phyloP scores from a whole-genome alignment of 2,329 filamentous ascomycete species.

The Ophiocordyceps camponoti-rufipedis region DNA sequence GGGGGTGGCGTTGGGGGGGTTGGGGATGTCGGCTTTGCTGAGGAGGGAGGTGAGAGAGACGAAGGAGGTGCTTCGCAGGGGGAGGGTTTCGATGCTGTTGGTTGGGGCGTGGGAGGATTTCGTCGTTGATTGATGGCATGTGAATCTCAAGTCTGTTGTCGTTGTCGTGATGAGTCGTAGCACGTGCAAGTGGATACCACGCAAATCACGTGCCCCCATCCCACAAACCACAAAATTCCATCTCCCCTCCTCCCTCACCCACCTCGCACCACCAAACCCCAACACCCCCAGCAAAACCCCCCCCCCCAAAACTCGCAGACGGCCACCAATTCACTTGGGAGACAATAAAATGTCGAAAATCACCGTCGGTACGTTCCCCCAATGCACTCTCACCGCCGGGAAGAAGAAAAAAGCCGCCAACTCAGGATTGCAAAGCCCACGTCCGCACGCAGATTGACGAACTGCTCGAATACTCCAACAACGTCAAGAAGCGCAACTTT shows the following conservation, averaged over 20 bases:
- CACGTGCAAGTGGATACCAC: no score
- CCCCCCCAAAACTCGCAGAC: constrained; percentile 29
- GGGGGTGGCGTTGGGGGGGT: constrained; percentile 15
- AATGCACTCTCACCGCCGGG: no score
- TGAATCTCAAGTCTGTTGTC: no score
- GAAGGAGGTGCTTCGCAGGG: constrained; percentile 1
- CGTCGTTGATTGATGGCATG: neutral
- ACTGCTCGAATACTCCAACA: constrained; percentile 81
- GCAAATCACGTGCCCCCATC: no score
- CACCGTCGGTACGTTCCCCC: constrained; percentile 45
- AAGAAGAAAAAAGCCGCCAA: no score
- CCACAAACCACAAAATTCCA: no score
- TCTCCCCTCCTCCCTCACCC: no score
- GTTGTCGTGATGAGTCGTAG: no score
- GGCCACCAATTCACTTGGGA: constrained; percentile 51
- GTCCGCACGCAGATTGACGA: constrained; percentile 88
- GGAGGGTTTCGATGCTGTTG: constrained; percentile 12
- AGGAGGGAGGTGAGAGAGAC: constrained; percentile 2
- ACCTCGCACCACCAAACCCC: no score
- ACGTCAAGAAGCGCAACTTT: constrained; percentile 98
- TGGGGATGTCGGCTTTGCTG: constrained; percentile 2
- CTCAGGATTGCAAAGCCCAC: no score
- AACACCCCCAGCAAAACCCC: no score
- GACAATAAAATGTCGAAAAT: constrained; percentile 83
- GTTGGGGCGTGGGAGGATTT: constrained; percentile 4